Evolutionary conservation across 2,329 filamentous ascomycete genomes (phyloP), one percentile per base, ranked within the genome.

Genomic region (Paracoccidioides brasiliensis): DNA sequence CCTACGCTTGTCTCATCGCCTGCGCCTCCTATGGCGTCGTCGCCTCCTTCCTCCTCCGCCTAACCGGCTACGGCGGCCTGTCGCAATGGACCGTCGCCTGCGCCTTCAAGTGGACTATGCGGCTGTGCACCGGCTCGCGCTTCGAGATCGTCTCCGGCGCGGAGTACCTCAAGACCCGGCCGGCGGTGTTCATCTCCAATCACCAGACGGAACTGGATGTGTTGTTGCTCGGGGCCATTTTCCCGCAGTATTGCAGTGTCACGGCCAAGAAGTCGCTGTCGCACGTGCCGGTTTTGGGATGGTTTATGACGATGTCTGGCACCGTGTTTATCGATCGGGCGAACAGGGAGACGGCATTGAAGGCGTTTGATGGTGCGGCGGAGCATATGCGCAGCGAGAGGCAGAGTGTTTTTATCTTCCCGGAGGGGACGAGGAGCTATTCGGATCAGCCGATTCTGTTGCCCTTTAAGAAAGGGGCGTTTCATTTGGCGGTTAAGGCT

Each of bases 381-480:
- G 72, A 80, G 48, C 85, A 90, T 69, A 98, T 98, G 75, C 80
- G 78, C 64, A 73, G 73, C 53, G 78, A 85, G 64, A 78, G 75
- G 60, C 86, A 90, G 63, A 76, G 73, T 57, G 76, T 78, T 7
- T 77, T 77, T 60, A 78, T 79, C 54, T 79, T 79, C 61, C 74
- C 76, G 0, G 93, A 98, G 74, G 93, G 93, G 52, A 98, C 93
- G 1, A 81, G 93, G 62, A 94, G 88, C 69, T 95, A 97, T 74
- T 80, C 86, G 56, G 82, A 85, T 64, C 84, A 90, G 55, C 87
- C 93, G 1, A 81, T 79, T 57, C 74, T 98, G 64, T 76, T 97
- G 55, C 88, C 90, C n/a, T 98, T 97, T 79, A 98, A 98, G 76
- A 98, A 98, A 77, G 93, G 93, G 57, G 93, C 91, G 49, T 98